Conservation (phyloP, 2,329 filamentous ascomycete species). For the Nigrospora osmanthi region DNA sequence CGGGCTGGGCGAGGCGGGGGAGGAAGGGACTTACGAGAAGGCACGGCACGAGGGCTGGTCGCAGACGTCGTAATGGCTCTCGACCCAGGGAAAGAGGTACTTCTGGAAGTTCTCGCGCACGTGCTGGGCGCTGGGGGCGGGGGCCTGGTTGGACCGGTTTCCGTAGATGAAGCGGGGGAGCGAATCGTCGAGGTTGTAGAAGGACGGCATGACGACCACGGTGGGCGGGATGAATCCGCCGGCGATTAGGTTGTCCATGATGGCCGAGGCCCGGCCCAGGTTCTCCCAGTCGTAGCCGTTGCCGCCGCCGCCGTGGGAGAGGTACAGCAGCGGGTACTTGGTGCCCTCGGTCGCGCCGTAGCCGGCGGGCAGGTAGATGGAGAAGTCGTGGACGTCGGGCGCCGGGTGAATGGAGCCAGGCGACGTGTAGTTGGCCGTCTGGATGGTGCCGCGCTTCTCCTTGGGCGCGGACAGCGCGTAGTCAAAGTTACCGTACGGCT, state of each 20-base stretch:
- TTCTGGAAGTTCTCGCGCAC: slow-evolving; percentile 17
- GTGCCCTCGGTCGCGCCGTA: slow-evolving; percentile 11
- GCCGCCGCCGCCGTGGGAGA: slow-evolving; percentile 18
- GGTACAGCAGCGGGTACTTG: slow-evolving; percentile 19
- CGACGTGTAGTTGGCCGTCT: slow-evolving; percentile 19
- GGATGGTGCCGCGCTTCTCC: slow-evolving; percentile 12
- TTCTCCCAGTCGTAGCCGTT: slow-evolving; percentile 22
- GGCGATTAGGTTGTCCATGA: slow-evolving; percentile 20
- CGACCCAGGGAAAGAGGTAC: slow-evolving; percentile 19
- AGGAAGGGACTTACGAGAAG: slow-evolving; percentile 8
- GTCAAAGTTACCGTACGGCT: slow-evolving; percentile 13
- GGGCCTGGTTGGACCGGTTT: slow-evolving; percentile 8
- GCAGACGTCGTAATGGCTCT: slow-evolving; percentile 14
- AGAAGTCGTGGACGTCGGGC: slow-evolving; percentile 17
- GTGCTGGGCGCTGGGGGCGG: slow-evolving; percentile 7
- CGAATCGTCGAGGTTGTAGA: slow-evolving; percentile 17
- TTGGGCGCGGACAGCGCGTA: slow-evolving; percentile 12
- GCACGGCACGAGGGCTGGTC: slow-evolving; percentile 14
- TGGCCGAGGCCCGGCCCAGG: slow-evolving; percentile 15
- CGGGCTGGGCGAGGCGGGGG: no score
- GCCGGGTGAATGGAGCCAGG: slow-evolving; percentile 19
- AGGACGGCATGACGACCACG: slow-evolving; percentile 19
- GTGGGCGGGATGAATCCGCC: slow-evolving; percentile 17
- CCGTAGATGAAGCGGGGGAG: slow-evolving; percentile 15
- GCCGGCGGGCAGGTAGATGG: slow-evolving; percentile 17